Evolutionary conservation across 495 filamentous ascomycete genomes (phyloP).

Genomic region (Stereocaulon alpinum): DNA sequence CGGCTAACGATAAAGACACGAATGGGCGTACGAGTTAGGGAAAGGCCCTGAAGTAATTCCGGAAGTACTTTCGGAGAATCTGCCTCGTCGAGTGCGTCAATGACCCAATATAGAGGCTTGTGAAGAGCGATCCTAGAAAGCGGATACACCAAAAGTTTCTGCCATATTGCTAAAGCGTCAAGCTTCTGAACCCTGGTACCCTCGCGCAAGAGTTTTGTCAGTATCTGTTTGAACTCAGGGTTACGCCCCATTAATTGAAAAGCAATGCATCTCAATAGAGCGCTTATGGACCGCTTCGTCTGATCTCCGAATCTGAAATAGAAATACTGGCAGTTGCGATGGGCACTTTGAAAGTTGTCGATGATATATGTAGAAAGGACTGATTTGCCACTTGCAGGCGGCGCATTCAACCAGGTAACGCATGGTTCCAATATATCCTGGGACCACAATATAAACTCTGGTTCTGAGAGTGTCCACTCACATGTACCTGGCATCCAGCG

Average conservation of each 20-base stretch:
- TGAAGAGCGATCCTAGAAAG: slow-evolving; percentile 30
- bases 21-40: slow-evolving; percentile 13
- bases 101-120: slow-evolving; percentile 22
- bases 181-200: slow-evolving; percentile 17
- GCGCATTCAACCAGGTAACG: slow-evolving; percentile 29
- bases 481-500: no score
- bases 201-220: slow-evolving; percentile 8
- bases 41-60: slow-evolving; percentile 17
- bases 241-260: slow-evolving; percentile 27
- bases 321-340: slow-evolving; percentile 29
- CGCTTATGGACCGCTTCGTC: slow-evolving; percentile 22
- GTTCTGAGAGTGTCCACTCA: no score
- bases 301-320: slow-evolving; percentile 32
- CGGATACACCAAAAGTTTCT: no score
- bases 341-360: slow-evolving; percentile 13
- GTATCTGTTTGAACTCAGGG: slow-evolving; percentile 6
- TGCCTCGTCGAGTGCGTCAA: slow-evolving; percentile 25
- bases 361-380: slow-evolving; percentile 26
- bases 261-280: slow-evolving; percentile 29
- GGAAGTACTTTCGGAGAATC: slow-evolving; percentile 16
- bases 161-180: slow-evolving; percentile 30
- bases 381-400: slow-evolving; percentile 30
- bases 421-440: slow-evolving; percentile 21
- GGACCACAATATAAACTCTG: no score
- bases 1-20: slow-evolving; percentile 21